Base-by-base conservation (phyloP, 2,329 filamentous ascomycete species). In the Talaromyces islandicus region DNA sequence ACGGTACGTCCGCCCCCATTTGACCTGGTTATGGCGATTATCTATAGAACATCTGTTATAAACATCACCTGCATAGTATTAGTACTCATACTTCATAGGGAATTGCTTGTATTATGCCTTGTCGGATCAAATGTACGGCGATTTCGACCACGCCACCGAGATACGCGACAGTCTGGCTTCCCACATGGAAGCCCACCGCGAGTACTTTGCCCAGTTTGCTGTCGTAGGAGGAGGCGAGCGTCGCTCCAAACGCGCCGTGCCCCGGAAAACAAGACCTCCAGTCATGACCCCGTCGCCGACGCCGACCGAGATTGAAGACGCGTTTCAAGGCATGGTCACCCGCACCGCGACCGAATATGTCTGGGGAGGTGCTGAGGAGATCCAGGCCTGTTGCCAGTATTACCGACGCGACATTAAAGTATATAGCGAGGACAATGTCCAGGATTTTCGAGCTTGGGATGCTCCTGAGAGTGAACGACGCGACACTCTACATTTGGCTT, bases 81-180 rank as follows among this genome's bases (percentile, higher is more conserved):
- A 19, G 9, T 52, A 7, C 48, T 52, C 24, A 25, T 52, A 52
- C 11, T 50, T 27, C 9, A 21, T 65, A 88, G 87, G 86, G 66
- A 88, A 88, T 75, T 89, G 87, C 72, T 81, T 89, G 41, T 89
- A 88, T 76, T 85, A 86, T 72, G 85, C 85, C 63, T 78, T 88
- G 43, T 86, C 84, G 64, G 85, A 88, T 70, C 85, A 89, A 76
- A 72, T 89, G 57, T 87, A 85, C 69, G 86, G 85, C 64, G 74
- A 82, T 68, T 82, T 86, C 67, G 75, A 79, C 61, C 77, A 81
- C 63, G 83, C 86, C 68, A 70, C 75, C 58, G 77, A 83, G 65
- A 85, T 90, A 66, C 85, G 87, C 56, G 75, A 77, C 54, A 75
- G 73, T 52, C 80, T 87, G 56, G 84, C 88, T 64, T 73, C 82